phyloP scores from a whole-genome alignment of 129 eudicot species.

The Oenanthe sinensis region DNA sequence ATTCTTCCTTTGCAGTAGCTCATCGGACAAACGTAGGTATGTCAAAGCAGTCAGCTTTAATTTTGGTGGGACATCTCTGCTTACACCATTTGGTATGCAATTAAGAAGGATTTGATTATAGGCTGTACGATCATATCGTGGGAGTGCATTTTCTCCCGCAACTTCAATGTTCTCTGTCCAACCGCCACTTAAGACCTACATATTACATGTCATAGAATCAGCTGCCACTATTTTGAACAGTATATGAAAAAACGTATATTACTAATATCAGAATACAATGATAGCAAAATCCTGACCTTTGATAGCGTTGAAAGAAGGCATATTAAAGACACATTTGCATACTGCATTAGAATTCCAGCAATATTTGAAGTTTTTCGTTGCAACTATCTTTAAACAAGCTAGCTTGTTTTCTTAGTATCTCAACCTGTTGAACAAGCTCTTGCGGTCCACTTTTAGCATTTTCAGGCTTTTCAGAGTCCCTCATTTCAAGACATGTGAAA shows the following conservation, averaged over 20 bases:
- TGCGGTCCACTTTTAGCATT: slow-evolving; percentile 67
- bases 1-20: slow-evolving; percentile 40
- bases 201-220: neutral
- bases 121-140: slow-evolving; percentile 41
- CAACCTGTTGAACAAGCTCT: slow-evolving; percentile 84
- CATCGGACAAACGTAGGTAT: slow-evolving; percentile 60
- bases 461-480: slow-evolving; percentile 53
- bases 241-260: neutral
- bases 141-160: slow-evolving; percentile 57
- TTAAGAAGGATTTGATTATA: slow-evolving; percentile 66
- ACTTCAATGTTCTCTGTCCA: slow-evolving; percentile 49
- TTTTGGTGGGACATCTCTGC: slow-evolving; percentile 46
- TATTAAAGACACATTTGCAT: neutral
- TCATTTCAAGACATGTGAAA: slow-evolving; percentile 87
- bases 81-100: slow-evolving; percentile 71
- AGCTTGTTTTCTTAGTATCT: neutral
- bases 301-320: neutral
- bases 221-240: neutral
- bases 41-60: slow-evolving; percentile 62
- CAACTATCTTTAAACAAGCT: neutral
- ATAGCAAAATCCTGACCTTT: neutral
- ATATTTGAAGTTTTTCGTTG: neutral
- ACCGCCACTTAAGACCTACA: slow-evolving; percentile 42
- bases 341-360: neutral
- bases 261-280: neutral